phyloP scores from a whole-genome alignment of 2,329 filamentous ascomycete species.

The Ophiostoma piceae region DNA sequence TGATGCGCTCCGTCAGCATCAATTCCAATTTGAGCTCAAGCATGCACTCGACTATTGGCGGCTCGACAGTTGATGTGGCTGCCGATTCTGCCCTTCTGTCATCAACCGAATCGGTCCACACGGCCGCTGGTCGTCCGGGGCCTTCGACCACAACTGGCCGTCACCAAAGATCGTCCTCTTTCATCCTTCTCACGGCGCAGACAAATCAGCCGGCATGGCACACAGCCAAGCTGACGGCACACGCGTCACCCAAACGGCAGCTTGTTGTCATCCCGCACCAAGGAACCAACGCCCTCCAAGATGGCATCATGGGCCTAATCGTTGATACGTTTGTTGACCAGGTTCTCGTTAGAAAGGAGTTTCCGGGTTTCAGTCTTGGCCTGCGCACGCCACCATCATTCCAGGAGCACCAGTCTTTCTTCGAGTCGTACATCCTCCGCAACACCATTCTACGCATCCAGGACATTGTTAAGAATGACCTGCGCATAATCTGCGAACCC shows the following conservation, averaged over 20 bases:
- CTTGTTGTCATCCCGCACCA: conserved; percentile 39
- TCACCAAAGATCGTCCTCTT: conserved; percentile 80
- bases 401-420: conserved; percentile 89
- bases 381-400: conserved; percentile 87
- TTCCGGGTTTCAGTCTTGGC: conserved; percentile 78
- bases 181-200: conserved; percentile 76
- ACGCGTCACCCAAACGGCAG: conserved; percentile 55
- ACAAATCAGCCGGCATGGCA: conserved; percentile 54
- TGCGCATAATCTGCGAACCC: conserved; percentile 70
- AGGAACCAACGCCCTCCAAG: conserved; percentile 64
- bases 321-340: conserved; percentile 81
- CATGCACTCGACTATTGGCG: conserved; percentile 24
- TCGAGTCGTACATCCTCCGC: conserved; percentile 82
- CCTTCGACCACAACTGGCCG: conserved; percentile 1
- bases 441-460: conserved; percentile 67
- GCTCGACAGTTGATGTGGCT: conserved; percentile 15
- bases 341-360: conserved; percentile 80
- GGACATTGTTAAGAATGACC: conserved; percentile 64
- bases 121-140: background rate
- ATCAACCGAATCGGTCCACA: conserved; percentile 36
- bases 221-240: conserved; percentile 57
- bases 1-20: conserved; percentile 65
- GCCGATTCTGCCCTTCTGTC: conserved; percentile 33
- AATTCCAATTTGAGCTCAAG: conserved; percentile 23
- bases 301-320: conserved; percentile 71